Base-by-base conservation (phyloP, 2,329 filamentous ascomycete genomes). In the Colletotrichum trifolii region DNA sequence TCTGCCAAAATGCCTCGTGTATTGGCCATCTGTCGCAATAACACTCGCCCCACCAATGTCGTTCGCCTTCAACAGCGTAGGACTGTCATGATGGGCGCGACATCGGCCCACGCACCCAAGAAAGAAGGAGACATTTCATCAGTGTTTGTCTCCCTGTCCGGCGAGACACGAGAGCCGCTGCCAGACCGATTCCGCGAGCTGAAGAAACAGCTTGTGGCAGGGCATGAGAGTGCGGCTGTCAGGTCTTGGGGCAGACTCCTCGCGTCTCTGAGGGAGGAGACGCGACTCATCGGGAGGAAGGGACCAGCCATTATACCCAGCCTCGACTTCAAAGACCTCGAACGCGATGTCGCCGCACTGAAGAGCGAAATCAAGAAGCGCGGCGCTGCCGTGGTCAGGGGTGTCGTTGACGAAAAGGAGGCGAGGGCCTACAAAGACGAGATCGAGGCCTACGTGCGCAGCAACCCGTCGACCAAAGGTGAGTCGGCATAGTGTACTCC, bases 351-450 rank as follows among this genome's bases (percentile, higher is more conserved):
- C 3, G 58, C 66, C 8, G 65, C 54, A 0, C 54, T 80, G 8
- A 75, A 75, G 42, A 79, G 77, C 1, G 87, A 89, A 66, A 83
- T 92, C 38, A 77, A 79, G 64, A 87, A 88, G 69, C 81, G 89
- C 1, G 90, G 90, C 8, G 85, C 83, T 0, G 85, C 86, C 0
- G 87, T 94, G 2, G 81, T 94, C 25, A 82, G 86, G 47, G 87
- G 87, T 11, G 91, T 93, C 4, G 76, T 94, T 12, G 84, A 88
- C 0, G 84, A 87, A 69, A 75, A 79, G 1, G 85, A 90, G 73
- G 91, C 90, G 0, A 77, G 90, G 52, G 81, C 78, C 1, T 91
- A 88, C 70, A 94, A 94, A 76, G 79, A 80, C 8, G 83, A 89
- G 64, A 78, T 90, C 6, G 85, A 88, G 67, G 84, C 86, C 8